phyloP scores from a whole-genome alignment of 192 early-diverging fungal genomes.

The Backusella psychrophila region DNA sequence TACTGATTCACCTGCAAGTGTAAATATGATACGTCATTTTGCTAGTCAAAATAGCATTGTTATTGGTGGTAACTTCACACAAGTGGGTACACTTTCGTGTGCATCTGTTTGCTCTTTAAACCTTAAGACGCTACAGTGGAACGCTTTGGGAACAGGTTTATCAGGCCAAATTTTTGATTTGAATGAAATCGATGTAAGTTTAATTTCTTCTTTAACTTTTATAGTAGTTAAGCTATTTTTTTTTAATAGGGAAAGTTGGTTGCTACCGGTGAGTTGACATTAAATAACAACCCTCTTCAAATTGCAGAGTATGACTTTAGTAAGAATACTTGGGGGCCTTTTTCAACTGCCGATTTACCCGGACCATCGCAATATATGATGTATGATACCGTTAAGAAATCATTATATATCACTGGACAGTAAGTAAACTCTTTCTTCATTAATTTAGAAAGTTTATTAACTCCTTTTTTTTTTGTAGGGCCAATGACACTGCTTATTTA shows the following conservation, averaged over 20 bases:
- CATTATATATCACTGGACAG: conserved; percentile 39
- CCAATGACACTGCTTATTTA: background rate
- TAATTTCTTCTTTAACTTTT: background rate
- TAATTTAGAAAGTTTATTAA: background rate
- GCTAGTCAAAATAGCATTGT: conserved; percentile 32
- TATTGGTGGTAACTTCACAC: conserved; percentile 58
- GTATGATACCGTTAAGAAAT: conserved; percentile 7
- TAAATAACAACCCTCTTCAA: conserved; percentile 8
- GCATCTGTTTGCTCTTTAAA: conserved; percentile 29
- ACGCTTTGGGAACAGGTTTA: conserved; percentile 19
- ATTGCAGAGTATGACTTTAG: conserved; percentile 15
- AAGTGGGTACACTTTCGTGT: conserved; percentile 39
- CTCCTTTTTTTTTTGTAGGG: background rate
- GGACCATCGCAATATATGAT: conserved; percentile 8
- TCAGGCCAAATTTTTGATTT: conserved; percentile 29
- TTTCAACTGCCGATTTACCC: background rate
- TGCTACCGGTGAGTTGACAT: conserved; percentile 17
- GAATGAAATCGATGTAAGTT: conserved; percentile 28
- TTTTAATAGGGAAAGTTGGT: conserved; percentile 16
- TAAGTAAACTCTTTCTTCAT: conserved; percentile 3
- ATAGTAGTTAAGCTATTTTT: background rate
- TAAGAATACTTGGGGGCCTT: conserved; percentile 7
- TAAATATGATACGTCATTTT: conserved; percentile 28
- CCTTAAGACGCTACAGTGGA: conserved; percentile 28
- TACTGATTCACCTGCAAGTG: conserved; percentile 5